phyloP scores from a whole-genome alignment of 805 yeast genomes.

The Cyberlindnera maritima region DNA sequence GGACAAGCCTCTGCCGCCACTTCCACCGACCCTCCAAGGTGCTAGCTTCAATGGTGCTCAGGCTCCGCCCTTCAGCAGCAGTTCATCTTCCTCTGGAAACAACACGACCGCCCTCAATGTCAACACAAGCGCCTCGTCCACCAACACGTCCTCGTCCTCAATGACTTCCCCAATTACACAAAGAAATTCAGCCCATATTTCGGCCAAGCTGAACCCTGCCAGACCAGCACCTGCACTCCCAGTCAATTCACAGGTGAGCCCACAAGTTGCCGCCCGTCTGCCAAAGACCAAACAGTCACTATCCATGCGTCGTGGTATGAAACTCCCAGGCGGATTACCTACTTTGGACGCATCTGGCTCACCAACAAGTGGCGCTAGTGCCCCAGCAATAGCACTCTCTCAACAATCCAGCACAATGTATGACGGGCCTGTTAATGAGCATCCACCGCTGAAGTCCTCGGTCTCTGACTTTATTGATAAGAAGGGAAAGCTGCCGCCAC shows the following conservation, averaged over 20 bases:
- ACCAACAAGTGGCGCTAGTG: background rate
- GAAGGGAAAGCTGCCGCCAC: constrained; percentile 23
- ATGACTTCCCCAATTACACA: background rate
- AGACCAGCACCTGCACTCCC: constrained; percentile 32
- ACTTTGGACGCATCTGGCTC: constrained; percentile 31
- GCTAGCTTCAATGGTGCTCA: constrained; percentile 1
- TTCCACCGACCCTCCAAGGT: constrained; percentile 32
- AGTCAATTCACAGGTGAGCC: constrained; percentile 55
- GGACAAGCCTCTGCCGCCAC: constrained; percentile 41
- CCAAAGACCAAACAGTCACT: constrained; percentile 75
- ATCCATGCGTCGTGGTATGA: constrained; percentile 84
- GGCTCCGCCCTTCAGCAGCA: no score
- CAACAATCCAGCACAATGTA: constrained; percentile 6
- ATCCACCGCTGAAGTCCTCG: constrained; percentile 9
- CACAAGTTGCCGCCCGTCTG: constrained; percentile 75
- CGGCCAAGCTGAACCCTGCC: constrained; percentile 22
- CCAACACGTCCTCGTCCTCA: background rate
- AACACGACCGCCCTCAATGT: background rate
- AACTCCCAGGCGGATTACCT: constrained; percentile 84
- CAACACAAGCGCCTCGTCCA: background rate
- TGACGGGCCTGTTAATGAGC: background rate
- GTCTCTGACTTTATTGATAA: constrained; percentile 26
- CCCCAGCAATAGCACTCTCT: background rate
- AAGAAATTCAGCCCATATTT: constrained; percentile 6
- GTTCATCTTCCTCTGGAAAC: background rate